These are phyloP conservation scores for Leishmania braziliensis DNA, from an alignment of 208 protist genomes.

Conservation along the genomic window DNA sequence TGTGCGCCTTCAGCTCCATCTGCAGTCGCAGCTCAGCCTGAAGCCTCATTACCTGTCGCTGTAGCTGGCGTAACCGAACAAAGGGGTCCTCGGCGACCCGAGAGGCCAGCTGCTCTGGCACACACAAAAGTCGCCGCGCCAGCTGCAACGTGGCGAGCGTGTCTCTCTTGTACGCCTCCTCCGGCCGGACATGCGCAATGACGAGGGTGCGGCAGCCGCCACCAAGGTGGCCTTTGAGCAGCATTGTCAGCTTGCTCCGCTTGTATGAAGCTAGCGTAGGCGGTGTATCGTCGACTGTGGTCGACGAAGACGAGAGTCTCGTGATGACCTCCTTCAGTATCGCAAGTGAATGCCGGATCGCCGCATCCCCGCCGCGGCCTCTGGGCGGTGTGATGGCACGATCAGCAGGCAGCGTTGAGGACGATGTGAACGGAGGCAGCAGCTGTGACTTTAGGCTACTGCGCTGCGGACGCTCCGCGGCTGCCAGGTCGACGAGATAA, in stretches of 20 bases:
- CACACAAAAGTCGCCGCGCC: constrained; percentile 84
- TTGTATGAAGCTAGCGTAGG: constrained; percentile 46
- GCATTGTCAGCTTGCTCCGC: constrained; percentile 88
- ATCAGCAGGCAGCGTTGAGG: background rate
- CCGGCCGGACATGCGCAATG: constrained; percentile 85
- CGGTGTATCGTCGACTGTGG: background rate
- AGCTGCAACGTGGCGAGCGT: constrained; percentile 89
- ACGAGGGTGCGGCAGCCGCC: constrained; percentile 81
- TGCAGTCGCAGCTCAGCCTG: constrained; percentile 93
- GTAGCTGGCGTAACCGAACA: constrained; percentile 70
- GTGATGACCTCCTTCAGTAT: constrained; percentile 94
- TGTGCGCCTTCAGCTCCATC: constrained; percentile 63
- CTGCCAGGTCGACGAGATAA: constrained; percentile 93
- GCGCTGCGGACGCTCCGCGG: constrained; percentile 53
- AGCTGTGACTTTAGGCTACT: background rate
- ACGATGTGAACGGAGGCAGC: constrained; percentile 15
- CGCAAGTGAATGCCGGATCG: constrained; percentile 78
- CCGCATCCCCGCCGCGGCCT: constrained; percentile 10
- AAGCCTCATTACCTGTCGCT: constrained; percentile 82
- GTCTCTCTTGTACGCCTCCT: constrained; percentile 59
- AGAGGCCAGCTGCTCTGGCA: constrained; percentile 67
- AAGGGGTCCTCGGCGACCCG: constrained; percentile 74
- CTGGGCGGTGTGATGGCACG: background rate
- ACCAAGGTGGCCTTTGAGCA: constrained; percentile 89
- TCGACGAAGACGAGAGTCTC: constrained; percentile 34